Evolutionary conservation across 768 basidiomycete species (phyloP).

Genomic region (Paxillus involutus): DNA sequence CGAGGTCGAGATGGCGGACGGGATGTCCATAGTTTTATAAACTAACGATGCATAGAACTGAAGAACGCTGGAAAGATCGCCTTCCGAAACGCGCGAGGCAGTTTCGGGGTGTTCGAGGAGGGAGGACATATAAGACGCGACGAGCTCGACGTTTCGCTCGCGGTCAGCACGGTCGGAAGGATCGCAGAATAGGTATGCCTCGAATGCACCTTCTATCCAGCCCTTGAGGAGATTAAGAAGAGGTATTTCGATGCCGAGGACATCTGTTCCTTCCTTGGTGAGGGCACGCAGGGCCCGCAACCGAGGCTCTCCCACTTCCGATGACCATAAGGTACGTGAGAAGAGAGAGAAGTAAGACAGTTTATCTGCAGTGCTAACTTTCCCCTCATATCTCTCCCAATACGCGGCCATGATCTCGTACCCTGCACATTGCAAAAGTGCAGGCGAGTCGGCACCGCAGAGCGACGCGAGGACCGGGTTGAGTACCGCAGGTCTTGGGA

Average conservation of each 20-base stretch:
- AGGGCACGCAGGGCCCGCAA: conserved; percentile 68
- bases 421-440: conserved; percentile 62
- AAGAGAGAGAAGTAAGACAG: conserved; percentile 67
- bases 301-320: conserved; percentile 71
- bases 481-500: conserved; percentile 52
- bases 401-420: conserved; percentile 73
- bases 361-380: conserved; percentile 54
- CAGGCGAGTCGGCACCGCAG: conserved; percentile 53
- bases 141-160: conserved; percentile 61
- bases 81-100: conserved; percentile 59
- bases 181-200: conserved; percentile 40
- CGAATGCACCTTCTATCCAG: conserved; percentile 71
- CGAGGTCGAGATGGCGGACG: conserved; percentile 12
- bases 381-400: conserved; percentile 56
- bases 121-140: conserved; percentile 56
- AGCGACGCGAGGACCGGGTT: conserved; percentile 61
- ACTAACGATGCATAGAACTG: conserved; percentile 61
- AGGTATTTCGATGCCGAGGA: conserved; percentile 61
- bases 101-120: conserved; percentile 52
- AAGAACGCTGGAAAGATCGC: conserved; percentile 54
- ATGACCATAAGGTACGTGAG: conserved; percentile 51
- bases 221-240: conserved; percentile 55
- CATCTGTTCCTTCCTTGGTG: conserved; percentile 57
- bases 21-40: conserved; percentile 48
- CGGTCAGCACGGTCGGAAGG: conserved; percentile 51